Evolutionary conservation across 2,329 filamentous ascomycete genomes (phyloP), one percentile per base, ranked within the genome.

Genomic region (Colletotrichum sp.): DNA sequence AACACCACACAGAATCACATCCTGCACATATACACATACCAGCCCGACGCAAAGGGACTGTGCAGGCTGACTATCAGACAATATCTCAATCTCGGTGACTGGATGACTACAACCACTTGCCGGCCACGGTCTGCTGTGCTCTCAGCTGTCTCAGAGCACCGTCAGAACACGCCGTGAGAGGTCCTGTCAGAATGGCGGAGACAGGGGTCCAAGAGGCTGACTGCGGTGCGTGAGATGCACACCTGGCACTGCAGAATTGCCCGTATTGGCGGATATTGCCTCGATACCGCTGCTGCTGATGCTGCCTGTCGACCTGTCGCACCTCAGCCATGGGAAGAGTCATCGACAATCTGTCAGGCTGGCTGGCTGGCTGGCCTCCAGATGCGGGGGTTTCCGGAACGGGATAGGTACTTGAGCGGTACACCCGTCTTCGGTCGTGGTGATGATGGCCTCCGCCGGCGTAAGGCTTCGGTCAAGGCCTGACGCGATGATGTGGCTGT

Each of bases 361-460:
- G 68, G 32, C 48, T 59, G 66, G 66, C 34, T 36, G 56, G 43
- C 61, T 36, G 69, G n/a, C 61, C 12, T 55, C 58, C 36, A 36
- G 18, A 38, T 66, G 59, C 65, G 71, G 74, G 71, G 74, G 30
- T n/a, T 74, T 74, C 71, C 74, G 71, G 74, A 74, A 71, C 26
- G 16, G 74, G 74, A 74, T 55, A 62, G 38, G 65, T 74, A 38
- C 73, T 21, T 73, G 43, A 18, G 24, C 16, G 26, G 56, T 36
- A 68, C 63, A 28, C 21, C 73, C 73, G 73, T 67, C 73, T 75
- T 52, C 69, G 63, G 69, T 59, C 28, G 55, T 64, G 18, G 36
- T 64, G 63, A 63, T 68, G 61, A 38, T 32, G 28, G 21, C 55
- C 55, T 34, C 32, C n/a, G 10, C 30, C 36, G 21, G 30, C n/a